A percentile compares a stretch with the other conserved stretches of the same genome.
phyloP scores from a whole-genome alignment of 2,329 filamentous ascomycete genomes.

The Tolypocladium sp. region DNA sequence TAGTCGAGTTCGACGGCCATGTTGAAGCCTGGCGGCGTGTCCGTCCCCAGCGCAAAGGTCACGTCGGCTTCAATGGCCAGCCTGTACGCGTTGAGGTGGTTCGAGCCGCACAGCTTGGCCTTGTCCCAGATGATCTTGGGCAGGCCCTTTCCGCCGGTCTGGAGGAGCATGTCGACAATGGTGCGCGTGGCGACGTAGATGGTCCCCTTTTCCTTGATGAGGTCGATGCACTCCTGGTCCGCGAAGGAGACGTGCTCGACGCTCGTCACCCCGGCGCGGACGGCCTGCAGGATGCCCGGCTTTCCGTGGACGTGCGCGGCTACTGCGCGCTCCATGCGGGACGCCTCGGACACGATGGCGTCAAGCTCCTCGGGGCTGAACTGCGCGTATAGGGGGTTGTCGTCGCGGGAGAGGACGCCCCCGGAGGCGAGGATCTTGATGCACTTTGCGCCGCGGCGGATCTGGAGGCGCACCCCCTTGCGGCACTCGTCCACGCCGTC shows the following conservation, averaged over 20 bases:
- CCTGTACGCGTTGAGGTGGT: conserved; percentile 24
- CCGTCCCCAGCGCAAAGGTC: conserved; percentile 28
- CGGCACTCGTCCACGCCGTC: conserved; percentile 31
- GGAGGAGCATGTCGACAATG: conserved; percentile 21
- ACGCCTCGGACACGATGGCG: conserved; percentile 25
- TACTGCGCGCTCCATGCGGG: conserved; percentile 22
- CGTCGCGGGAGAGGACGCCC: conserved; percentile 27
- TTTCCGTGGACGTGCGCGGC: conserved; percentile 31
- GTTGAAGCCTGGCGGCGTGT: conserved; percentile 25
- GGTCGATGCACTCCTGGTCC: conserved; percentile 27
- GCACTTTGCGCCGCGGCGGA: conserved; percentile 27
- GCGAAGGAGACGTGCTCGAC: conserved; percentile 30
- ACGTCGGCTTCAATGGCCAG: conserved; percentile 25
- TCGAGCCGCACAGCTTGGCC: conserved; percentile 18
- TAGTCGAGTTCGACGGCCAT: conserved; percentile 33
- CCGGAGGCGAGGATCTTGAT: conserved; percentile 30
- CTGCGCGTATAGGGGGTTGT: conserved; percentile 26
- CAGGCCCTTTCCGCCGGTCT: conserved; percentile 21
- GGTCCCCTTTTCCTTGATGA: conserved; percentile 25
- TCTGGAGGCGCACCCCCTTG: conserved; percentile 26
- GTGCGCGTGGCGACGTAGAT: conserved; percentile 28
- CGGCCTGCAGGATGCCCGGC: conserved; percentile 26
- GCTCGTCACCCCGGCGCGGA: conserved; percentile 23
- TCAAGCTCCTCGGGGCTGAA: conserved; percentile 28
- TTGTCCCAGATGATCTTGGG: conserved; percentile 25